Percentiles rank a stretch among this genome's conserved stretches.
These are phyloP conservation scores for Heliosperma pusillum DNA, from an alignment of 148 eudicot species.

Conservation along the genomic window DNA sequence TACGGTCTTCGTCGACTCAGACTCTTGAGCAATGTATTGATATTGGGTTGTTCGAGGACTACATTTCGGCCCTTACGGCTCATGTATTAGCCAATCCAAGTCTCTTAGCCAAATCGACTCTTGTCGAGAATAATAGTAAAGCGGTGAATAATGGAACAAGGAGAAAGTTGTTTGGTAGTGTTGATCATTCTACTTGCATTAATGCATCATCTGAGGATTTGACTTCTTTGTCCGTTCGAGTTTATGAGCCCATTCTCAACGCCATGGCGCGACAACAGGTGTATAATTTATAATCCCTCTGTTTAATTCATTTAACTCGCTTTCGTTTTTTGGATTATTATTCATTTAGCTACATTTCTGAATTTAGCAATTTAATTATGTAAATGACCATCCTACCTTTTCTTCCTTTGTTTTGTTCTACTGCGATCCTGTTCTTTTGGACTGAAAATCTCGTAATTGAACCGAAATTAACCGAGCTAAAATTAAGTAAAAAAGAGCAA, in stretches of 20 bases:
- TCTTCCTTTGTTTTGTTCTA: too few species aligned
- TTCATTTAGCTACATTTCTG: too few species aligned
- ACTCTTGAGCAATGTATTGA: slow-evolving; percentile 36
- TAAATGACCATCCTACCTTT: too few species aligned
- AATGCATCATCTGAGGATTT: slow-evolving; percentile 35
- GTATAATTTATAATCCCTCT: neutral
- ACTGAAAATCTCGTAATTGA: too few species aligned
- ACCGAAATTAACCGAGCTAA: too few species aligned
- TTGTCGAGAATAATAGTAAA: slow-evolving; percentile 20
- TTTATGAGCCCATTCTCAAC: slow-evolving; percentile 46
- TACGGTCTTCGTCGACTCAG: slow-evolving; percentile 24
- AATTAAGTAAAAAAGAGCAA: too few species aligned
- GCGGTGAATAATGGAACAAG: slow-evolving; percentile 37
- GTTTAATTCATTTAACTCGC: too few species aligned
- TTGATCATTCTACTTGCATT: slow-evolving; percentile 9
- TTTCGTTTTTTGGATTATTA: too few species aligned
- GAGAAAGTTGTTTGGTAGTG: slow-evolving; percentile 45
- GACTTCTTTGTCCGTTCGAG: slow-evolving; percentile 35
- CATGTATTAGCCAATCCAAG: slow-evolving; percentile 46
- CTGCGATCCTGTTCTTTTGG: too few species aligned
- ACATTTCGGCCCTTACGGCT: slow-evolving; percentile 34
- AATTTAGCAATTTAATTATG: too few species aligned
- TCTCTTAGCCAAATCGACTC: slow-evolving; percentile 44
- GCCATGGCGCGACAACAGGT: slow-evolving; percentile 38
- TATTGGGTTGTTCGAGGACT: slow-evolving; percentile 41